Percentiles rank a stretch among this genome's conserved stretches.
Evolutionary conservation across 139 green algal species (phyloP).

Genomic region (Chlorella sp.): DNA sequence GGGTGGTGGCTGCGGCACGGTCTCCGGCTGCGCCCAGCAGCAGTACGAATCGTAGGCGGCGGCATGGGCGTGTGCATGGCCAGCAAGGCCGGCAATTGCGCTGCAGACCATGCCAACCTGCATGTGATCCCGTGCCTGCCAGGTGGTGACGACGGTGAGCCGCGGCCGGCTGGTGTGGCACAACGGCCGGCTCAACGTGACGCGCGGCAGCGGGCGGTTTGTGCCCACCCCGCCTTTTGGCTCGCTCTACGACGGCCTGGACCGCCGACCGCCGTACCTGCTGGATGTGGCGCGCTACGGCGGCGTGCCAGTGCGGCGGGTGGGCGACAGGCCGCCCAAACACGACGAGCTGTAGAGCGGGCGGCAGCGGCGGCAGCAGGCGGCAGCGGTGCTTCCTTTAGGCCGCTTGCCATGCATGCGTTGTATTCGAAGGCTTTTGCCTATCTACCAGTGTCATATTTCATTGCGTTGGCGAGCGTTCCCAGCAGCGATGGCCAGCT

Average conservation of each 20-base stretch:
- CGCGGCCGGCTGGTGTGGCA: conserved; percentile 89
- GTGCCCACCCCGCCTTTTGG: conserved; percentile 24
- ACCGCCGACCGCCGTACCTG: background rate
- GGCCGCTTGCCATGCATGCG: no score
- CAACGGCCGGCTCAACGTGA: conserved; percentile 71
- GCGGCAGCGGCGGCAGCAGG: no score
- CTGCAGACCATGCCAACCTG: no score
- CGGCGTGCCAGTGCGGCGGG: conserved; percentile 2
- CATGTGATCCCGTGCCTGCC: conserved; percentile 5
- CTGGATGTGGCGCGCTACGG: conserved; percentile 4
- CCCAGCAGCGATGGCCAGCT: background rate
- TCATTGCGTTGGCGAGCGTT: background rate
- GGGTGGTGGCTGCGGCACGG: background rate
- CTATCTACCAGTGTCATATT: background rate
- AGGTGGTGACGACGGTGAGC: conserved; percentile 90
- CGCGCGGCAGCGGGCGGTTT: conserved; percentile 65
- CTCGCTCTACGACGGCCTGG: conserved; percentile 35
- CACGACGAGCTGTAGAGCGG: conserved; percentile 1
- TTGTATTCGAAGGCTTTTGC: no score
- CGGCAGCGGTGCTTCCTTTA: no score
- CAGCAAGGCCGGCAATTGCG: no score
- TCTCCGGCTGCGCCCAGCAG: no score
- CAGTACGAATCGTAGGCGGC: no score
- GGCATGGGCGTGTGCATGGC: no score
- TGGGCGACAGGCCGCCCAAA: background rate